A percentile compares a stretch with the other conserved stretches of the same genome.
Conservation (phyloP, 805 yeast species). For the Dipodascus geniculatus region DNA sequence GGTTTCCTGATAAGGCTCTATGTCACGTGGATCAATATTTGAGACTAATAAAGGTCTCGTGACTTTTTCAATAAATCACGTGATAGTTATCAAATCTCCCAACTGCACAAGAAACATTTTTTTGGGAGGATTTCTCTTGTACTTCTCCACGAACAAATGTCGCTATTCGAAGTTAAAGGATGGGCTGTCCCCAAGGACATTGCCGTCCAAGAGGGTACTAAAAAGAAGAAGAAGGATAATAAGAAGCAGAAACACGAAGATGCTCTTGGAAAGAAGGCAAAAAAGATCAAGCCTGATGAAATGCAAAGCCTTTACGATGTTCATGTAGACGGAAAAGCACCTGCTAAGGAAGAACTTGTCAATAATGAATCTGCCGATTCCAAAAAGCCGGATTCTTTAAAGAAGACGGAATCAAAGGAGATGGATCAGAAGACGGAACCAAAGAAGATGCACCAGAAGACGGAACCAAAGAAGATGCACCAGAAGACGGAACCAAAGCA, state of each 20-base stretch:
- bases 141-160: no score
- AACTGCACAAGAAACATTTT: no score
- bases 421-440: neutral
- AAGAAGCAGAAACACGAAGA: neutral
- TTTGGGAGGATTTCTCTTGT: no score
- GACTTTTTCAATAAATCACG: no score
- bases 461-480: neutral
- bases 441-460: neutral
- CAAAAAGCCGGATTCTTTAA: neutral
- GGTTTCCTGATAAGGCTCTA: no score
- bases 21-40: no score
- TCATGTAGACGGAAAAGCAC: conserved; percentile 1
- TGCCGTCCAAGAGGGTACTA: neutral
- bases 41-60: no score
- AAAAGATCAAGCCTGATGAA: neutral
- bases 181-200: conserved; percentile 1
- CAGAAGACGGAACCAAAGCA: conserved; percentile 7
- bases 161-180: conserved; percentile 1
- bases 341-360: neutral
- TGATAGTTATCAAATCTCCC: no score
- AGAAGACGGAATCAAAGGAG: neutral
- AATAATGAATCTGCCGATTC: neutral
- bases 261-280: neutral
- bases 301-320: neutral
- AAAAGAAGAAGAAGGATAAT: neutral